Conservation (phyloP, 2,329 filamentous ascomycete species). For the Clonostachys rhizophaga region DNA sequence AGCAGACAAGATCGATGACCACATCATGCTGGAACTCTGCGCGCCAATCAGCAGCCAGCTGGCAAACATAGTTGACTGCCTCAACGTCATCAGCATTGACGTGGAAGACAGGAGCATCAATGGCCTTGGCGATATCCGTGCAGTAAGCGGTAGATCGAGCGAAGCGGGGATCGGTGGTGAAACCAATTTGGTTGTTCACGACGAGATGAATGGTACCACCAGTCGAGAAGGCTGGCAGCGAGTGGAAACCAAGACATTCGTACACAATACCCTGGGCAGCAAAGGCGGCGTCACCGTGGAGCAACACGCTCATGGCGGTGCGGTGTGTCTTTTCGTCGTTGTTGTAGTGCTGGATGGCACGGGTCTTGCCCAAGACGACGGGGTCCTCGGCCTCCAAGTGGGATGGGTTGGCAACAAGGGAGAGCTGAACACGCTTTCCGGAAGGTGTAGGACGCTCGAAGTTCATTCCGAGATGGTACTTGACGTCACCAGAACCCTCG, state of each 20-base stretch:
- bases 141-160: constrained; percentile 97
- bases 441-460: constrained; percentile 97
- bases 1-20: constrained; percentile 97
- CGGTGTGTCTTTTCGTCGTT: constrained; percentile 87
- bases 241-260: constrained; percentile 96
- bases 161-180: constrained; percentile 97
- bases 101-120: constrained; percentile 97
- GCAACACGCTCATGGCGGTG: constrained; percentile 90
- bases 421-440: constrained; percentile 98
- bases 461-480: constrained; percentile 99
- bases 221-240: constrained; percentile 91
- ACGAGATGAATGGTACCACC: constrained; percentile 95
- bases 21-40: constrained; percentile 98
- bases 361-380: constrained; percentile 93
- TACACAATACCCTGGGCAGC: constrained; percentile 96
- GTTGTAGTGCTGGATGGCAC: constrained; percentile 98
- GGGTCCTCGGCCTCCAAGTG: constrained; percentile 98
- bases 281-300: constrained; percentile 97
- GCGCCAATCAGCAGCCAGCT: constrained; percentile 94
- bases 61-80: constrained; percentile 96
- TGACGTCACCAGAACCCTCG: constrained; percentile 96
- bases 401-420: constrained; percentile 95
- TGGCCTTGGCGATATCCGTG: constrained; percentile 97
- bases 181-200: constrained; percentile 99
- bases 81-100: constrained; percentile 98